These are phyloP conservation scores for Backusella parvicylindrica DNA, from an alignment of 192 early-diverging fungal genomes.

Conservation along the genomic window DNA sequence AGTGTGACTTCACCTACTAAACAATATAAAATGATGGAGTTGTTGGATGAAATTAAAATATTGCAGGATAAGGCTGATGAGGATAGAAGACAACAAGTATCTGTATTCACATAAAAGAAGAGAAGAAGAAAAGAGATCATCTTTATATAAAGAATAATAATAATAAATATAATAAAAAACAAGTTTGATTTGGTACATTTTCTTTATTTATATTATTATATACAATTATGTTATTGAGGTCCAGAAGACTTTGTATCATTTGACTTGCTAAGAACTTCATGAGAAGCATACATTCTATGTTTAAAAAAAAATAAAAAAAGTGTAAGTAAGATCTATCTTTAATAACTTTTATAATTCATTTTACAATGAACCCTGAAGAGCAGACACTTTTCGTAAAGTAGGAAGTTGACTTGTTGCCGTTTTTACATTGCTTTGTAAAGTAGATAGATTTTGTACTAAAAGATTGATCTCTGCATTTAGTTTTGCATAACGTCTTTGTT, in stretches of 20 bases:
- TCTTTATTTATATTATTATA: too few relatives aligned
- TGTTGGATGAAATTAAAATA: neutral
- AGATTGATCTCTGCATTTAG: neutral
- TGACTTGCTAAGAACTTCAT: neutral
- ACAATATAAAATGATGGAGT: neutral
- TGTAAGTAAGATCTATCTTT: too few relatives aligned
- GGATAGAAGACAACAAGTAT: neutral
- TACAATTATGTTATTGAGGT: neutral
- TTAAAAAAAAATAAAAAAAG: too few relatives aligned
- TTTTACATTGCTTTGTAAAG: neutral
- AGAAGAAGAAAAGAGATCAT: neutral
- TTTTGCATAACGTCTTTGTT: neutral
- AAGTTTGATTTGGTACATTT: too few relatives aligned
- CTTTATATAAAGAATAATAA: too few relatives aligned
- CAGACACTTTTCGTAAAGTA: neutral
- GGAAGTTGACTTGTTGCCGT: neutral
- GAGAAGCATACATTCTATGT: neutral
- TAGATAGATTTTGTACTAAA: neutral
- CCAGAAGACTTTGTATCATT: neutral
- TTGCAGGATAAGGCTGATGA: neutral
- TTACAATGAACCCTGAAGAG: neutral
- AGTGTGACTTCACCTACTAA: neutral
- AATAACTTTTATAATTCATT: too few relatives aligned
- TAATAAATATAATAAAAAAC: too few relatives aligned
- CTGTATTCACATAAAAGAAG: neutral